Base-by-base conservation (phyloP, 2,329 filamentous ascomycete species). In the Pseudocercospora fuligena region DNA sequence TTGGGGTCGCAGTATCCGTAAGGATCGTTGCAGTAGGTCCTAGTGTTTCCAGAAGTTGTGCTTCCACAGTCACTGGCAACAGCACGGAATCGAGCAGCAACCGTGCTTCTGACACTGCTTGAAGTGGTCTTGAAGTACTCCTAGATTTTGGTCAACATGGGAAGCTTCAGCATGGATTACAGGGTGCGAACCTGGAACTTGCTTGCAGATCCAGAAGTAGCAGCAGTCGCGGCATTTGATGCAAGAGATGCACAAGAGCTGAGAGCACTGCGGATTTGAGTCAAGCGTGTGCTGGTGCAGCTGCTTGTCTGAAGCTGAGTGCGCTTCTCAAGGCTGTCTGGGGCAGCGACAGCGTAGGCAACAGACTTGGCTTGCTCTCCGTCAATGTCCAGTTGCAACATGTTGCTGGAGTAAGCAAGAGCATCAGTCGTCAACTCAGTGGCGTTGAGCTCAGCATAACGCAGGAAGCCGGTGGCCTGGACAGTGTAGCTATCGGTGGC, bases 11-110 rank as follows among this genome's bases (percentile, higher is more conserved):
- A 91, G 67, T 82, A 83, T 1, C 77, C 75, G 73, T 86, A 86
- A 3, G 82, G 78, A 71, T 91, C 88, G 16, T 79, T 81, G 81
- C 89, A 91, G 81, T 88, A 87, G 72, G 86, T 87, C 1, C 76
- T 78, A 1, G 87, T 87, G 1, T 75, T 73, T 0, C 86, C 85
- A 0, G 79, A 77, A 21, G 77, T 82, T n/a, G 81, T 82, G 21
- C 84, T 84, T 62, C 80, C 78, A 66, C 88, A 89, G 77, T 90
- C 87, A 2, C 71, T 72, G 4, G 86, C 84, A 8, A 90, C 82
- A 54, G 81, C 80, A 62, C 82, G 82, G 60, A 90, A 82, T 31
- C 80, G 80, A n/a, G 75, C 77, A 2, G 85, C 81, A 7, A 90
- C 87, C 1, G 79, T 82, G 66, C 75, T 81, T 49, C 85, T 83